phyloP scores from a whole-genome alignment of 75 land plant species.

The Adiantum capillusveneris region DNA sequence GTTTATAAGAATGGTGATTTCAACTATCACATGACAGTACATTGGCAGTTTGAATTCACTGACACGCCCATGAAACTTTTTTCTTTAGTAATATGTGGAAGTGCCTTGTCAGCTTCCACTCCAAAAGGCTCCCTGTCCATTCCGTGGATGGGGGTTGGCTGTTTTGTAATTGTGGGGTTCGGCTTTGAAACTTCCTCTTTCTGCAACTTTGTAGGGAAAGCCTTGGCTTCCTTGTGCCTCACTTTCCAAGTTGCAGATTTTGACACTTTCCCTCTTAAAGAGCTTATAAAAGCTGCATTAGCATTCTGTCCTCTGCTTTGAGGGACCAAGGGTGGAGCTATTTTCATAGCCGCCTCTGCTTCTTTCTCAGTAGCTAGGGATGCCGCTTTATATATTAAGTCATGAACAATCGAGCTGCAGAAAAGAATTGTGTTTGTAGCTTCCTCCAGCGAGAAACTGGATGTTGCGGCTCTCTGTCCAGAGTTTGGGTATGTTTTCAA shows the following conservation, averaged over 20 bases:
- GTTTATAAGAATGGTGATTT: no score
- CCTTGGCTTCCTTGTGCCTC: background rate
- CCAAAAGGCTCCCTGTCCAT: background rate
- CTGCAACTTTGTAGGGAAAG: no score
- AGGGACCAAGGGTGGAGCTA: slow-evolving; percentile 27
- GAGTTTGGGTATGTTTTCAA: no score
- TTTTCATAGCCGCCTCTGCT: slow-evolving; percentile 11
- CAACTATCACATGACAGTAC: slow-evolving; percentile 2
- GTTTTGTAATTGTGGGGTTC: background rate
- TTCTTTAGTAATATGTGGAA: background rate
- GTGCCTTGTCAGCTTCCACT: background rate
- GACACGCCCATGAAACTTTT: background rate
- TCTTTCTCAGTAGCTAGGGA: slow-evolving; percentile 54
- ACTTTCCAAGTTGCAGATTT: background rate
- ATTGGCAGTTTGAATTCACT: slow-evolving; percentile 4
- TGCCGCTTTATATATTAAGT: slow-evolving; percentile 61
- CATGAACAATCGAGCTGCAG: slow-evolving; percentile 64
- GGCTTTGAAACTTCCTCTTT: background rate
- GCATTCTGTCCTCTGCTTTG: slow-evolving; percentile 20
- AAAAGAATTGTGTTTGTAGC: slow-evolving; percentile 79
- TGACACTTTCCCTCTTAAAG: background rate
- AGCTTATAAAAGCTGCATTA: background rate
- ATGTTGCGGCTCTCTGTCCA: no score
- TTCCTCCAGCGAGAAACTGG: slow-evolving; percentile 36
- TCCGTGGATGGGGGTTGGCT: background rate